A percentile compares a stretch with the other conserved stretches of the same genome.
phyloP scores from a whole-genome alignment of 2,329 filamentous ascomycete species.

The Laburnicola sp. region DNA sequence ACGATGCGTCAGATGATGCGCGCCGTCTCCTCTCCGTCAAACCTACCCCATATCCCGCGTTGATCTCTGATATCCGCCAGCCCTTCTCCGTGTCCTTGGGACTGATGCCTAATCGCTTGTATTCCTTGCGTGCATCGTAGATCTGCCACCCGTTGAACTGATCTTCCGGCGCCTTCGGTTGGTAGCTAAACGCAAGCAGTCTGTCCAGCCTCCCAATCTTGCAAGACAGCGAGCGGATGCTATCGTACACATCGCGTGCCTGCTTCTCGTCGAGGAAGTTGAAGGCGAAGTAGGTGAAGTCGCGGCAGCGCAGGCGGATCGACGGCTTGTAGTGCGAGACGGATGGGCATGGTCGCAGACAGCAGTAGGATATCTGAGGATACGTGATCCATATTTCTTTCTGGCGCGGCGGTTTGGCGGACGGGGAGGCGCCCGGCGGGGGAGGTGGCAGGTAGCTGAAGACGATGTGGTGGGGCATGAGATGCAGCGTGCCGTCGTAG shows the following conservation, averaged over 20 bases:
- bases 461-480: constrained; percentile 66
- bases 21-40: neutral
- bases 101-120: constrained; percentile 82
- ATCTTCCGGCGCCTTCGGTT: constrained; percentile 72
- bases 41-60: constrained; percentile 73
- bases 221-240: constrained; percentile 78
- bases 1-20: constrained; percentile 18
- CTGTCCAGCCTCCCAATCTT: constrained; percentile 82
- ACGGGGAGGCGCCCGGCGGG: constrained; percentile 36
- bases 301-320: constrained; percentile 84
- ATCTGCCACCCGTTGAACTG: constrained; percentile 78
- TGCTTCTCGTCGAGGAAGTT: constrained; percentile 75
- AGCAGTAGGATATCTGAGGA: constrained; percentile 83
- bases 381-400: constrained; percentile 92
- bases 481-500: constrained; percentile 62
- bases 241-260: constrained; percentile 85
- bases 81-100: constrained; percentile 75
- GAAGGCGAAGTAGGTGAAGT: constrained; percentile 93
- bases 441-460: constrained; percentile 60
- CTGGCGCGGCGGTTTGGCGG: constrained; percentile 51
- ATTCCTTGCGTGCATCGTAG: constrained; percentile 86
- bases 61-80: constrained; percentile 91
- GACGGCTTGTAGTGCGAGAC: constrained; percentile 73
- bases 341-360: constrained; percentile 72
- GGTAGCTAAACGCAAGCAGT: constrained; percentile 87